phyloP scores from a whole-genome alignment of 805 yeast species.

The Wickerhamomyces ciferrii region DNA sequence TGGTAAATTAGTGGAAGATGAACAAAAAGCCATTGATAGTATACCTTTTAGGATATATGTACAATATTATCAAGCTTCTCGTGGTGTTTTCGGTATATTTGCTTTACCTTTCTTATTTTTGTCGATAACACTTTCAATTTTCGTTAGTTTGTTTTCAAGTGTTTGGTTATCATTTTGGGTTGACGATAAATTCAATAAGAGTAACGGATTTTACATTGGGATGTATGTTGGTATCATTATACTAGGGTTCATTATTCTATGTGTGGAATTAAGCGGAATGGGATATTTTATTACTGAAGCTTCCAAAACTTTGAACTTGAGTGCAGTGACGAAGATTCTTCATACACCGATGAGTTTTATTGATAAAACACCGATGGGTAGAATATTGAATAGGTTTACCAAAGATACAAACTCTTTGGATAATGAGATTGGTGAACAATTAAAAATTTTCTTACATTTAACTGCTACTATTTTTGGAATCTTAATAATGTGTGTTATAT shows the following conservation, averaged over 20 bases:
- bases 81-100: slow-evolving; percentile 32
- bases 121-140: slow-evolving; percentile 2
- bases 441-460: too few species aligned
- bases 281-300: slow-evolving; percentile 48
- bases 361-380: slow-evolving; percentile 84
- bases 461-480: too few species aligned
- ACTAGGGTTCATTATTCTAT: slow-evolving; percentile 39
- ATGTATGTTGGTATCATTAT: slow-evolving; percentile 59
- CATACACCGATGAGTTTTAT: slow-evolving; percentile 80
- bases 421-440: too few species aligned
- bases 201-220: slow-evolving; percentile 68
- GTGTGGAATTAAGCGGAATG: slow-evolving; percentile 39
- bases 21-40: slow-evolving; percentile 32
- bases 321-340: slow-evolving; percentile 55
- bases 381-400: slow-evolving; percentile 81
- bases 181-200: slow-evolving; percentile 41
- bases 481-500: too few species aligned
- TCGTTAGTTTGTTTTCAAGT: slow-evolving; percentile 22
- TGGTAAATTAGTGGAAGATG: slow-evolving; percentile 18
- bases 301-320: slow-evolving; percentile 51
- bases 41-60: slow-evolving; percentile 29
- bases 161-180: slow-evolving; percentile 85
- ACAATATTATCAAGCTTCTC: slow-evolving; percentile 29
- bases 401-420: slow-evolving; percentile 85
- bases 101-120: slow-evolving; percentile 39